Evolutionary conservation across 208 protist genomes (phyloP).

Genomic region (Wallacemonas sp.): DNA sequence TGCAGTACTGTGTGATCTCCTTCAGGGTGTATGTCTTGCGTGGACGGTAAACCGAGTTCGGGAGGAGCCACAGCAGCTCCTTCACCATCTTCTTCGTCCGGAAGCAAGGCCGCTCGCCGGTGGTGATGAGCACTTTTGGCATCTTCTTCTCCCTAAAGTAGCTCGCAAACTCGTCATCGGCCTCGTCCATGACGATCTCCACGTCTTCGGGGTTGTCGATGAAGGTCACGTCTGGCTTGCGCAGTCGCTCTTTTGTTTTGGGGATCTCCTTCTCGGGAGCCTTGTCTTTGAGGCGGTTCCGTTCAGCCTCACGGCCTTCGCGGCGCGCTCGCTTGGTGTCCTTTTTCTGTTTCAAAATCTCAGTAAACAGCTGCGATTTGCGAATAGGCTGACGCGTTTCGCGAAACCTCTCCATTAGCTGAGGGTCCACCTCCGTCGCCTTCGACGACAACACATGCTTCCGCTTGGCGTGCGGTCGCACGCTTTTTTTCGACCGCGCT

Average conservation of each 20-base stretch:
- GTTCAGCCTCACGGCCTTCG: slow-evolving; percentile 76
- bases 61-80: slow-evolving; percentile 89
- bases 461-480: slow-evolving; percentile 33
- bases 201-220: slow-evolving; percentile 71
- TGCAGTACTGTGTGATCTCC: slow-evolving; percentile 92
- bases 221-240: slow-evolving; percentile 74
- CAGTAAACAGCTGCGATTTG: slow-evolving; percentile 85
- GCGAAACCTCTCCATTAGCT: slow-evolving; percentile 79
- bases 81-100: slow-evolving; percentile 85
- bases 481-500: slow-evolving; percentile 73
- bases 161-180: slow-evolving; percentile 87
- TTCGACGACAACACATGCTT: slow-evolving; percentile 42
- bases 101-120: slow-evolving; percentile 84
- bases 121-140: slow-evolving; percentile 88
- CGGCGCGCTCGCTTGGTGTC: slow-evolving; percentile 86
- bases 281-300: slow-evolving; percentile 66
- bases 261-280: slow-evolving; percentile 79
- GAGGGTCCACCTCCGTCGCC: slow-evolving; percentile 68
- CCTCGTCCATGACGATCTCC: slow-evolving; percentile 86
- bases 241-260: slow-evolving; percentile 89
- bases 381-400: slow-evolving; percentile 80
- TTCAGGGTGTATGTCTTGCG: slow-evolving; percentile 91
- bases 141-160: slow-evolving; percentile 75
- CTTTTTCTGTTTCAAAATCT: slow-evolving; percentile 89
- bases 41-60: slow-evolving; percentile 83